Base-by-base conservation (phyloP, 1,284 basidiomycete species). In the Pseudozyma pruni region DNA sequence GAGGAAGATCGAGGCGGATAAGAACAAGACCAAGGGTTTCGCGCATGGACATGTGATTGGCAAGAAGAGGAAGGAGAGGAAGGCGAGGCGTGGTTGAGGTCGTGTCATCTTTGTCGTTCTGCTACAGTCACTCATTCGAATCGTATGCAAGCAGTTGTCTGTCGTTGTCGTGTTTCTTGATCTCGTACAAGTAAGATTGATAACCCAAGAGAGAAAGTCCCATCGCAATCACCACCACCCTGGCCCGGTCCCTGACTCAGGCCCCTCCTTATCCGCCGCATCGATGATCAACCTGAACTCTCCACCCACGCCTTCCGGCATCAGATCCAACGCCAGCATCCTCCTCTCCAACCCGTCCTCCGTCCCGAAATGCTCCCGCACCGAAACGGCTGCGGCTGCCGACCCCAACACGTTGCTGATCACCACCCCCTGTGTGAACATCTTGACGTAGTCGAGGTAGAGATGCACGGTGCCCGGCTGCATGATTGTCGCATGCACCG, bases 11-110 rank as follows among this genome's bases (percentile, higher is more conserved):
- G 55, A 70, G 35, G 56, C 59, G 2, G 66, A 63, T 1, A 51
- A 52, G 47, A 53, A 54, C 34, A 61, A 72, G 48, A 44, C 60
- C 10, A 61, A 61, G 23, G 60, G 61, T 17, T 45, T 43, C 22
- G 57, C 61, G 25, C 53, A 78, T 22, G 78, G 78, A 10, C 60
- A 69, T 35, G 53, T 81, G n/a, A 78, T 81, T 40, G 79, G 79
- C 14, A 75, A 73, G 25, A 79, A 79, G 67, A 72, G 79, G 13
- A 76, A 76, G 42, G 66, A 74, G 46, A 59, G 75, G 8, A 72
- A 67, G 40, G 68, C 68, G 23, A 49, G 57, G 33, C 56, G 61
- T 42, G 40, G 44, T 55, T 60, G 35, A 45, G 9, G 33, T 38
- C n/a, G 17, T n/a, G n/a, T n/a, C 14, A 13, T 19, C 20, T 11